Conservation (phyloP, 2,329 filamentous ascomycete species). For the Fragosphaeria purpurea region DNA sequence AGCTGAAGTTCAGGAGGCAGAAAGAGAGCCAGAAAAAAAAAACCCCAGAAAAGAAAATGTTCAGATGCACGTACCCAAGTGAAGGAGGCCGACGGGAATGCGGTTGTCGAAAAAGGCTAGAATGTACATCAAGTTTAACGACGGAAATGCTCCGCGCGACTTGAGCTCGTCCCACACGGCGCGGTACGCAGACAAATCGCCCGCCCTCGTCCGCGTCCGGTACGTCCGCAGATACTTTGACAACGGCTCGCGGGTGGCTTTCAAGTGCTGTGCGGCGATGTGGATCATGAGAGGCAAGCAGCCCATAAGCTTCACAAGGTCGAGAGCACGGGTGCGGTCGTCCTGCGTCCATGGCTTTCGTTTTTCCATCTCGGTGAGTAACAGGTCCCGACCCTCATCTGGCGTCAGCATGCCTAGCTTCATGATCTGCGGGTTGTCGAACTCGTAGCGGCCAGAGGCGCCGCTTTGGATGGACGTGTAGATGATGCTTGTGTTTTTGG, state of each 20-base stretch:
- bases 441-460: constrained; percentile 43
- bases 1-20: neutral
- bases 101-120: constrained; percentile 56
- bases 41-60: neutral
- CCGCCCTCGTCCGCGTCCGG: constrained; percentile 43
- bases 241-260: constrained; percentile 50
- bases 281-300: constrained; percentile 59
- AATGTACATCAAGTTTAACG: constrained; percentile 54
- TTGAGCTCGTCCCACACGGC: constrained; percentile 40
- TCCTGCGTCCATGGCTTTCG: constrained; percentile 41
- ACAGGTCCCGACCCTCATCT: constrained; percentile 47
- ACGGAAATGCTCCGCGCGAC: constrained; percentile 36
- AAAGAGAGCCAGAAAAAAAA: neutral
- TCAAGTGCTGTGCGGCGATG: constrained; percentile 52
- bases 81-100: constrained; percentile 56
- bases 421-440: constrained; percentile 48
- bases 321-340: constrained; percentile 46
- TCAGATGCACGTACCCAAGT: constrained; percentile 34
- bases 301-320: constrained; percentile 54
- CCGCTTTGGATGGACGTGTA: constrained; percentile 57
- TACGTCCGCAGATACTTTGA: constrained; percentile 51
- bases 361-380: constrained; percentile 54
- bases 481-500: constrained; percentile 52
- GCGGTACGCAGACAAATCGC: constrained; percentile 36
- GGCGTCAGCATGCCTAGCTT: constrained; percentile 44